Conservation (phyloP, 495 filamentous ascomycete genomes). For the Trichoderma parareesei region DNA sequence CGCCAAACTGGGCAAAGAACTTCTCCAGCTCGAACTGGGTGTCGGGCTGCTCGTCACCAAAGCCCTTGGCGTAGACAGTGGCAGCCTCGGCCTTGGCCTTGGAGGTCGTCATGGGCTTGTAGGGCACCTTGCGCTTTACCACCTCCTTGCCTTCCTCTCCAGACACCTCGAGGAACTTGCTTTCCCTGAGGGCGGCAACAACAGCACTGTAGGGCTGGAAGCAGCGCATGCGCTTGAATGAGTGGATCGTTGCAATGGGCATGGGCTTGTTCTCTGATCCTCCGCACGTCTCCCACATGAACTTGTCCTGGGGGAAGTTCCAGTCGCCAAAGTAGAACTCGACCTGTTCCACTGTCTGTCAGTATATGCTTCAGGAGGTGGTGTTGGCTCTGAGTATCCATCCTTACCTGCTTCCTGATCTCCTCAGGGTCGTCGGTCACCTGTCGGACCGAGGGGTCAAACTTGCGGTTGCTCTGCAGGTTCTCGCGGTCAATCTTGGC, state of each 20-base stretch:
- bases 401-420: slow-evolving; percentile 68
- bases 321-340: slow-evolving; percentile 97
- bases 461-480: slow-evolving; percentile 46
- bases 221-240: slow-evolving; percentile 87
- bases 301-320: slow-evolving; percentile 82
- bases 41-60: slow-evolving; percentile 64
- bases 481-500: slow-evolving; percentile 18
- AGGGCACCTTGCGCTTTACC: slow-evolving; percentile 66
- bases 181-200: slow-evolving; percentile 70
- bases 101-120: slow-evolving; percentile 31
- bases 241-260: slow-evolving; percentile 62
- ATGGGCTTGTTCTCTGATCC: slow-evolving; percentile 75
- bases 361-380: neutral
- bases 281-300: slow-evolving; percentile 66
- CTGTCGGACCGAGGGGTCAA: slow-evolving; percentile 52
- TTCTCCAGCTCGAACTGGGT: slow-evolving; percentile 89
- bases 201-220: slow-evolving; percentile 80
- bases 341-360: slow-evolving; percentile 46
- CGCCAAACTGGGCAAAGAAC: slow-evolving; percentile 78
- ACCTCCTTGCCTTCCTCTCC: slow-evolving; percentile 46
- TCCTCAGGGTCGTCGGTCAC: slow-evolving; percentile 63
- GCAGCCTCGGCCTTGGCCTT: slow-evolving; percentile 25
- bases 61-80: slow-evolving; percentile 65
- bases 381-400: neutral
- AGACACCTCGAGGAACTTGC: slow-evolving; percentile 54